phyloP scores from a whole-genome alignment of 352 stramenopile genomes.

The Globisporangium nunn region DNA sequence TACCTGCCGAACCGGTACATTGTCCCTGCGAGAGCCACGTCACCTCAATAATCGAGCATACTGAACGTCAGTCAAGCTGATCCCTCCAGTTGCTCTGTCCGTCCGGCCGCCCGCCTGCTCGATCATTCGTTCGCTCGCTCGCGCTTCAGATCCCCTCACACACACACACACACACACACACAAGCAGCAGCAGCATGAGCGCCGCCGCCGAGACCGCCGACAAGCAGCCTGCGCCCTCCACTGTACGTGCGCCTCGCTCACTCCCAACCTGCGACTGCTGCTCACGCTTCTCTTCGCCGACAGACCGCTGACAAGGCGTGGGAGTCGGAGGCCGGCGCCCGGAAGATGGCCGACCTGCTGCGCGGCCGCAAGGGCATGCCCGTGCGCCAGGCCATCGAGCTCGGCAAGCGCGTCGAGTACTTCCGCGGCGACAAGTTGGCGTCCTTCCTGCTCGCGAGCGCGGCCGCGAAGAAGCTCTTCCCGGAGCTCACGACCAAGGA shows the following conservation, averaged over 20 bases:
- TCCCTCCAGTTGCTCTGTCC: slow-evolving; percentile 1
- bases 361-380: slow-evolving; percentile 83
- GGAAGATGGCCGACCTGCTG: slow-evolving; percentile 81
- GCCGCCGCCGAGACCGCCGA: not conserved
- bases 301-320: slow-evolving; percentile 43
- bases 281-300: not conserved
- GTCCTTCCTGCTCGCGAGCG: slow-evolving; percentile 76
- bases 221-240: not conserved
- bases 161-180: not conserved
- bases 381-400: slow-evolving; percentile 84
- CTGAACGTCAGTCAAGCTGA: not conserved
- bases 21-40: no score
- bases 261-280: not conserved
- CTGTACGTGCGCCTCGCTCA: not conserved
- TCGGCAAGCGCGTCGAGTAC: slow-evolving; percentile 90
- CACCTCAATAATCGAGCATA: not conserved
- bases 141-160: no score
- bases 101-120: no score
- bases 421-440: slow-evolving; percentile 88
- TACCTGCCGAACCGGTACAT: no score
- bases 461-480: slow-evolving; percentile 79
- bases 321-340: slow-evolving; percentile 67
- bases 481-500: slow-evolving; percentile 75
- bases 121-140: not conserved
- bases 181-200: slow-evolving; percentile 5